These are phyloP conservation scores for Pleurotus djamor DNA, from an alignment of 768 basidiomycete genomes.

Conservation along the genomic window DNA sequence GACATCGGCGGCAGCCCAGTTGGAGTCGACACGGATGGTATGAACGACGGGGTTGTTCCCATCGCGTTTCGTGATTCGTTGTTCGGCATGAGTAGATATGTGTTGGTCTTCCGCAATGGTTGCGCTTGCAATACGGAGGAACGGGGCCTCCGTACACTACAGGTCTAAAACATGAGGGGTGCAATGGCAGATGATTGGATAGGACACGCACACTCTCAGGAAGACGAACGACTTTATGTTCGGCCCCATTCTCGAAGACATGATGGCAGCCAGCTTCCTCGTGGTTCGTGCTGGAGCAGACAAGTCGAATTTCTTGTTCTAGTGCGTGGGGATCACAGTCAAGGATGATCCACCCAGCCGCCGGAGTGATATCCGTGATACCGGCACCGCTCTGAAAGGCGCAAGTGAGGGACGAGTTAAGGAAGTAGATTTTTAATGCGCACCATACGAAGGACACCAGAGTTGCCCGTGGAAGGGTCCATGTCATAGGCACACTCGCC, in stretches of 20 bases:
- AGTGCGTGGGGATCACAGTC: slow-evolving; percentile 25
- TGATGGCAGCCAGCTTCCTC: not conserved
- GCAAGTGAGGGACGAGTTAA: not conserved
- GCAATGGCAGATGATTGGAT: no score
- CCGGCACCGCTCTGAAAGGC: slow-evolving; percentile 11
- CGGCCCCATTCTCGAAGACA: not conserved
- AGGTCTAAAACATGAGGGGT: not conserved
- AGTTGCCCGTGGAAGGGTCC: not conserved
- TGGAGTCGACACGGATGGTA: not conserved
- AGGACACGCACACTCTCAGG: not conserved
- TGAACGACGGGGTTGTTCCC: not conserved
- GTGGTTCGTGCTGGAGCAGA: slow-evolving; percentile 16
- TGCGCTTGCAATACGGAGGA: not conserved
- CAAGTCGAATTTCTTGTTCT: slow-evolving; percentile 27
- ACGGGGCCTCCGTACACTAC: not conserved
- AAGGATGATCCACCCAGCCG: slow-evolving; percentile 35
- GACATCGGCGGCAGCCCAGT: not conserved
- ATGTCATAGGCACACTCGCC: slow-evolving; percentile 7
- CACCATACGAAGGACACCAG: slow-evolving; percentile 1
- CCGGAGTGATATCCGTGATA: slow-evolving; percentile 20
- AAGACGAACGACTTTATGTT: not conserved
- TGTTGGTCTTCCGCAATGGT: not conserved
- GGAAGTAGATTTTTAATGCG: no score
- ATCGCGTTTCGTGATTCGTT: not conserved
- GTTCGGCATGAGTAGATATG: not conserved